Conservation (phyloP, 805 yeast genomes). For the Scheffersomyces ergatensis region DNA sequence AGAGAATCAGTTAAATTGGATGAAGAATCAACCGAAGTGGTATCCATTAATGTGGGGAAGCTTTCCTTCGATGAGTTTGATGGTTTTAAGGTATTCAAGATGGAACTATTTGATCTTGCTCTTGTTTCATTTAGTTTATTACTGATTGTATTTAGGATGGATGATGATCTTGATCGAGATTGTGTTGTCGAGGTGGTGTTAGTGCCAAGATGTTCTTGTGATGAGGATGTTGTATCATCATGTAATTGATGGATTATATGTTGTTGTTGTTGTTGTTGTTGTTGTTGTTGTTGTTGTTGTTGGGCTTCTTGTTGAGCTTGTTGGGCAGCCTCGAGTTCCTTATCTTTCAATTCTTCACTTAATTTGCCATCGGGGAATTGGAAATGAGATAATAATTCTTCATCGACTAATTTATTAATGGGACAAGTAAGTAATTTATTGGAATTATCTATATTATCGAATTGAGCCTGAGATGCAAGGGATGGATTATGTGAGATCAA, state of each 20-base stretch:
- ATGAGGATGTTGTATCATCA: background rate
- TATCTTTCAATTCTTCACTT: slow-evolving; percentile 12
- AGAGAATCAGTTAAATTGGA: slow-evolving; percentile 14
- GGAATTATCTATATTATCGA: background rate
- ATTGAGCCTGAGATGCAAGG: slow-evolving; percentile 2
- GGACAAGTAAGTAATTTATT: slow-evolving; percentile 19
- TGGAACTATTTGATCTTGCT: slow-evolving; percentile 32
- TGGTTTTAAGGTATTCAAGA: slow-evolving; percentile 16
- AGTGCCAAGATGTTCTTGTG: background rate
- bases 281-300: background rate
- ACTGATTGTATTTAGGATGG: slow-evolving; percentile 35
- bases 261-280: background rate
- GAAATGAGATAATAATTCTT: slow-evolving; percentile 21
- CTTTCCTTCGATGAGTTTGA: slow-evolving; percentile 17
- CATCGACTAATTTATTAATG: slow-evolving; percentile 28
- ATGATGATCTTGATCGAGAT: slow-evolving; percentile 35
- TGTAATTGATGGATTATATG: too few relatives aligned
- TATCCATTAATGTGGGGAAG: slow-evolving; percentile 20
- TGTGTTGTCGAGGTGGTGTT: background rate
- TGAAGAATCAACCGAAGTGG: slow-evolving; percentile 6
- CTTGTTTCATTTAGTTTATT: slow-evolving; percentile 29
- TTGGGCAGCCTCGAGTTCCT: slow-evolving; percentile 4
- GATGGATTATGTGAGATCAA: slow-evolving; percentile 8
- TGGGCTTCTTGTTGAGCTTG: background rate
- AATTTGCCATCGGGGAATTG: slow-evolving; percentile 25